Conservation (phyloP, 345 rosid genomes). For the Psidium guajava region DNA sequence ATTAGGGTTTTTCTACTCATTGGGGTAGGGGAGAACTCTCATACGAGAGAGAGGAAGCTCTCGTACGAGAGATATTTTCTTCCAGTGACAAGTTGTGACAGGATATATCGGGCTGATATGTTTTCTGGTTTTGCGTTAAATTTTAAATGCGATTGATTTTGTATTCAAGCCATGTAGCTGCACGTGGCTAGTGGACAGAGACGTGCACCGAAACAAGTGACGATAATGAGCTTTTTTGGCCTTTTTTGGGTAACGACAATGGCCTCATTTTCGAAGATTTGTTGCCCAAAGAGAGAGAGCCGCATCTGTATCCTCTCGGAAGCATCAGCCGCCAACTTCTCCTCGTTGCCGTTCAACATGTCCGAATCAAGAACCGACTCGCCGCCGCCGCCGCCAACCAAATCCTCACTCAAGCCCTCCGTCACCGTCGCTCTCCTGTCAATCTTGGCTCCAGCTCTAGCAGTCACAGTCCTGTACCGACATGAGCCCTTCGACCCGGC, state of each 20-base stretch:
- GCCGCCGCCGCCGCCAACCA: background rate
- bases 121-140: no score
- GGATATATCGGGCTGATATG: no score
- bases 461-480: conserved; percentile 7
- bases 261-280: background rate
- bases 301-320: background rate
- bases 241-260: no score
- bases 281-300: background rate
- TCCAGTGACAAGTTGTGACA: no score
- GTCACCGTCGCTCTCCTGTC: background rate
- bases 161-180: no score
- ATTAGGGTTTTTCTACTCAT: no score
- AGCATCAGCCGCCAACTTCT: background rate
- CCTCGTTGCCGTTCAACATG: background rate
- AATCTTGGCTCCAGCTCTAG: background rate
- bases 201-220: background rate
- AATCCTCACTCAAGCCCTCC: background rate
- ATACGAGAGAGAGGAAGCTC: no score
- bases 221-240: background rate
- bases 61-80: no score
- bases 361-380: background rate
- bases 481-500: conserved; percentile 49
- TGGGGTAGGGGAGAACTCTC: no score
- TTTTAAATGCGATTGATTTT: no score
- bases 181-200: background rate